phyloP scores from a whole-genome alignment of 306 rosid genomes.

The Cucumis cinereus region DNA sequence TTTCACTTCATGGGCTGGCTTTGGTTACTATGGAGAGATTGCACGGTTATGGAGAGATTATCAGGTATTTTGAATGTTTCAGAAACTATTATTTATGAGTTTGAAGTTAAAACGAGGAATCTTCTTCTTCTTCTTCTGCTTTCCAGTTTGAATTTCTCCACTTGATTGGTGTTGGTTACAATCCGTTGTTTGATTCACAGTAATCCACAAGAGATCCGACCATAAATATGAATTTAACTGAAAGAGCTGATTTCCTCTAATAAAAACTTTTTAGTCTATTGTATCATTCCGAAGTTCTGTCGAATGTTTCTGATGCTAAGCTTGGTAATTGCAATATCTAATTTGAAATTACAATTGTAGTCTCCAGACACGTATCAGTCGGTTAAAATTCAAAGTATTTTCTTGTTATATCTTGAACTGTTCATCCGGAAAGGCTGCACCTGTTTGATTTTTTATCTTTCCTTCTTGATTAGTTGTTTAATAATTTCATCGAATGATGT shows the following conservation, averaged over 20 bases:
- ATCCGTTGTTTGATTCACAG: neutral
- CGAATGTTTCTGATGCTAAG: neutral
- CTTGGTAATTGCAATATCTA: neutral
- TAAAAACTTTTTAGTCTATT: neutral
- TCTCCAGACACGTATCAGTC: neutral
- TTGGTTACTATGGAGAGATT: conserved; percentile 75
- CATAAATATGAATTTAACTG: neutral
- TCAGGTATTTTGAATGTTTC: conserved; percentile 39
- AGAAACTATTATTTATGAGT: neutral
- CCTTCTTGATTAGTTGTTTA: neutral
- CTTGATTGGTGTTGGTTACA: neutral
- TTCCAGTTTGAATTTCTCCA: neutral
- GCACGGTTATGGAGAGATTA: conserved; percentile 60
- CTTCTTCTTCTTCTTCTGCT: neutral
- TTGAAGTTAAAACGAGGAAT: neutral
- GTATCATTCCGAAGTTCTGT: neutral
- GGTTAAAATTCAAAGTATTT: neutral
- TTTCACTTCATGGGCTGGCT: conserved; percentile 71
- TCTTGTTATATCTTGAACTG: neutral
- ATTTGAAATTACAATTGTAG: neutral
- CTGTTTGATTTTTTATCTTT: neutral
- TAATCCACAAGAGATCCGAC: neutral
- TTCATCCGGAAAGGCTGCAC: neutral
- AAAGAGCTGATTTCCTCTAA: neutral
- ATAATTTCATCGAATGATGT: neutral